Conservation (phyloP, 1,284 basidiomycete genomes). For the Ustilago sp. region DNA sequence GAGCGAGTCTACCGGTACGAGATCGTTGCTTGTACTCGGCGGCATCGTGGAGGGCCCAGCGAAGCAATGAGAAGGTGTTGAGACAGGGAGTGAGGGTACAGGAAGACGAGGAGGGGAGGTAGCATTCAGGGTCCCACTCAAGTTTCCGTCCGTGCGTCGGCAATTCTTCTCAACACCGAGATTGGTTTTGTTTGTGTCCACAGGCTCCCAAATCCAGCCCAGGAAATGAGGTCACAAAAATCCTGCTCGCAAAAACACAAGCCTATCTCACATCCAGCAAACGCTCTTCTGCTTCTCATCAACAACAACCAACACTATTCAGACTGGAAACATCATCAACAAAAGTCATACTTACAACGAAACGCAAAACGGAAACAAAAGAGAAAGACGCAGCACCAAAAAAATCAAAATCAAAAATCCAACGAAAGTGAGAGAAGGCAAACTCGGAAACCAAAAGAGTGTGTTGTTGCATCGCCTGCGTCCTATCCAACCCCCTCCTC, state of each 20-base stretch:
- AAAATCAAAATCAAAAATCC: not conserved
- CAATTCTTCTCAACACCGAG: not conserved
- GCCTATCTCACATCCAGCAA: not conserved
- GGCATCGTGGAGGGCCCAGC: not conserved
- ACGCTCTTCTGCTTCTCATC: no score
- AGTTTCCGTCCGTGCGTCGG: not conserved
- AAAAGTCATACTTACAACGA: conserved; percentile 1
- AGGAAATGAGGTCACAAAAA: conserved; percentile 1
- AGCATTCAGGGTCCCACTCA: conserved; percentile 2
- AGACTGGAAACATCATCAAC: not conserved
- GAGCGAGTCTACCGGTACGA: not conserved
- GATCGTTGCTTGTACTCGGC: not conserved
- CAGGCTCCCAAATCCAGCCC: not conserved
- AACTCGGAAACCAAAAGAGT: conserved; percentile 15
- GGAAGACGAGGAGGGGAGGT: not conserved
- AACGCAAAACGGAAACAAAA: conserved; percentile 2
- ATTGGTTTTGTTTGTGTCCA: not conserved
- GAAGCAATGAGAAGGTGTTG: not conserved
- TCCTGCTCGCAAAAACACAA: not conserved
- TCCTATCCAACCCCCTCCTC: not conserved
- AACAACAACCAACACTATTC: no score
- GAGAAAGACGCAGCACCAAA: conserved; percentile 1
- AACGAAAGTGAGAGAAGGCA: not conserved
- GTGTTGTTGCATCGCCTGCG: not conserved
- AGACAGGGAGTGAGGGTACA: not conserved